Evolutionary conservation across 352 stramenopile species (phyloP).

Genomic region (Phytophthora agathidicida): DNA sequence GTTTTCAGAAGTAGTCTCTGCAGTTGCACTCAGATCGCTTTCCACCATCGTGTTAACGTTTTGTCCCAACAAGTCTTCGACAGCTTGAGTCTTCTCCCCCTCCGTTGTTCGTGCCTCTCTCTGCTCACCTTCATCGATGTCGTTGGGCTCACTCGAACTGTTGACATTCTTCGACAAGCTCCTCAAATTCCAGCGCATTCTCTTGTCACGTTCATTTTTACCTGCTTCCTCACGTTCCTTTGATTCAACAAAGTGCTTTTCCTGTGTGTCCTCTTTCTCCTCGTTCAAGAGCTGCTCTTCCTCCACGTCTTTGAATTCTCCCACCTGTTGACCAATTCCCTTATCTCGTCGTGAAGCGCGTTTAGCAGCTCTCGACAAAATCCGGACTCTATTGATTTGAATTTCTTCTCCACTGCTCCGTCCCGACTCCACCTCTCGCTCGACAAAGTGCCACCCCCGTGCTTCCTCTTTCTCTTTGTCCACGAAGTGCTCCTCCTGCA

Average conservation of each 20-base stretch:
- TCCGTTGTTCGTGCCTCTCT: background rate
- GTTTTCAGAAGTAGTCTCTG: background rate
- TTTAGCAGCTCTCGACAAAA: background rate
- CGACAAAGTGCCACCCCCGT: no score
- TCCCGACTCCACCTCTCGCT: no score
- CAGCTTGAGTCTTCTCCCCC: background rate
- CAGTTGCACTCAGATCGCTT: background rate
- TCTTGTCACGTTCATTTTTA: background rate
- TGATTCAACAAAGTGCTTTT: background rate
- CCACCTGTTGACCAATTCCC: slow-evolving; percentile 1
- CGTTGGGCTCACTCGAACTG: background rate
- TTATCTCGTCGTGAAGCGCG: slow-evolving; percentile 1
- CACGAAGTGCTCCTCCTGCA: no score
- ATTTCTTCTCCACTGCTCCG: no score
- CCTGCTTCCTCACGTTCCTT: background rate
- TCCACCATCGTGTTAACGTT: background rate
- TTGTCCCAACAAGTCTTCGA: background rate
- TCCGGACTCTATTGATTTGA: background rate
- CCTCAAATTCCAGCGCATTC: slow-evolving; percentile 13
- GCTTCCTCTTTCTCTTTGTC: background rate
- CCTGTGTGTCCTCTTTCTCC: background rate
- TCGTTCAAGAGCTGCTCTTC: background rate
- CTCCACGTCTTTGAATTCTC: background rate
- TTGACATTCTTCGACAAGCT: background rate
- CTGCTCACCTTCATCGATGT: background rate